Percentiles rank a stretch among this genome's conserved stretches.
Conservation (phyloP, 192 early-diverging fungal species). For the Podila clonocystis region DNA sequence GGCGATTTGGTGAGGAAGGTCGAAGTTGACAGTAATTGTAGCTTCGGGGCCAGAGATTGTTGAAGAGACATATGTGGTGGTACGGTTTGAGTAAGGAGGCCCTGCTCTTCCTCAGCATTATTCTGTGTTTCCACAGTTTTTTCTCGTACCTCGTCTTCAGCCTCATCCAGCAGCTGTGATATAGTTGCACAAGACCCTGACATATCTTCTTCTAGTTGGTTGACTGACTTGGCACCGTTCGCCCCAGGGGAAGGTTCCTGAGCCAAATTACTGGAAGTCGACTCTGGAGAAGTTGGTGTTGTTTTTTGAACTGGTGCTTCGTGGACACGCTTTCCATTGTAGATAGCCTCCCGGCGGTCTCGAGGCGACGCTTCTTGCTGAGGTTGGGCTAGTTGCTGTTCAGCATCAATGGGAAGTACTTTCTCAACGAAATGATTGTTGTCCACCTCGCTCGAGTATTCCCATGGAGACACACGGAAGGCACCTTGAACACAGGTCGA, state of each 20-base stretch:
- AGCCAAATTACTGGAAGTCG: not conserved
- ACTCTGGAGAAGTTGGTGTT: no score
- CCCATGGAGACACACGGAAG: not conserved
- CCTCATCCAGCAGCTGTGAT: not conserved
- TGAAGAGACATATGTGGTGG: not conserved
- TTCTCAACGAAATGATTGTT: not conserved
- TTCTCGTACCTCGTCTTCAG: not conserved
- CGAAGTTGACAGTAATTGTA: not conserved
- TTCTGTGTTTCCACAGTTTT: not conserved
- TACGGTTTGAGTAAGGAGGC: no score
- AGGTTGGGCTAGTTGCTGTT: not conserved
- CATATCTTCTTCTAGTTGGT: not conserved
- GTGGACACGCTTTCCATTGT: no score
- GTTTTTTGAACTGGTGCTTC: no score
- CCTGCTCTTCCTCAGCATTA: no score
- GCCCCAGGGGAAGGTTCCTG: not conserved
- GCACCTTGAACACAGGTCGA: not conserved
- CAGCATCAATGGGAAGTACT: not conserved
- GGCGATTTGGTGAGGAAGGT: not conserved
- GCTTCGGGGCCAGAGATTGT: not conserved
- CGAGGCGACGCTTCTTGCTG: not conserved
- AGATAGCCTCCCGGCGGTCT: no score
- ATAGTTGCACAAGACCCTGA: not conserved
- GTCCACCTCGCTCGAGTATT: not conserved
- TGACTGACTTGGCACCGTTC: no score